Percentiles rank a stretch among this genome's conserved stretches.
These are phyloP conservation scores for Venturia effusa DNA, from an alignment of 2,329 filamentous ascomycete genomes.

Conservation along the genomic window DNA sequence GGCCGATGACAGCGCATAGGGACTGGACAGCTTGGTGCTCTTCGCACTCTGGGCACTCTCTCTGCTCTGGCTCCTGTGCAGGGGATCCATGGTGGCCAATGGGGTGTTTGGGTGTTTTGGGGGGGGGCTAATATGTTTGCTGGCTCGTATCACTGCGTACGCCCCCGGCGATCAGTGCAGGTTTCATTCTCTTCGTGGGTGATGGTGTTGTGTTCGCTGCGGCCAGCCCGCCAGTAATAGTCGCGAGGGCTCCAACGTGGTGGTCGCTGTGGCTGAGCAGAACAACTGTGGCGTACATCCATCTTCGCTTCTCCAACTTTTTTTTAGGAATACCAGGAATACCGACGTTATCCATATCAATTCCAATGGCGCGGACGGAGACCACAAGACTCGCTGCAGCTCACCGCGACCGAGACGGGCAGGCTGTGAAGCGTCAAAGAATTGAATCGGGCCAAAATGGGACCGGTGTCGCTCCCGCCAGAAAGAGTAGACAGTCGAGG, in stretches of 20 bases:
- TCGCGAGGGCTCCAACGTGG: too few relatives aligned
- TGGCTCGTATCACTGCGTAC: background rate
- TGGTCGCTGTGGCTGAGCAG: too few relatives aligned
- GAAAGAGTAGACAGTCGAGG: conserved; percentile 29
- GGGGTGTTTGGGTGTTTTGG: background rate
- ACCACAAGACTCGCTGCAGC: background rate
- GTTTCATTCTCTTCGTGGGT: background rate
- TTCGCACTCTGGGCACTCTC: conserved; percentile 27
- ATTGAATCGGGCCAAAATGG: conserved; percentile 23
- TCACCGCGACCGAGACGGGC: conserved; percentile 24
- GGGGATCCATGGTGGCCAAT: background rate
- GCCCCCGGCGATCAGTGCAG: background rate
- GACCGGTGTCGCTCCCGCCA: background rate
- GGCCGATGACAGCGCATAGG: conserved; percentile 38
- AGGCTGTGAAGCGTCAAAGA: conserved; percentile 69
- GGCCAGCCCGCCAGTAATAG: background rate
- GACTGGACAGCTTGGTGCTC: conserved; percentile 15
- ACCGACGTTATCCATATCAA: background rate
- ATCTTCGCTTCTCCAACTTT: background rate
- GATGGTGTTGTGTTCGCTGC: background rate
- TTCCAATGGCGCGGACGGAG: background rate
- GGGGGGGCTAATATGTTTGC: background rate
- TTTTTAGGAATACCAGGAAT: background rate
- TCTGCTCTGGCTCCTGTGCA: conserved; percentile 16
- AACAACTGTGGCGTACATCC: too few relatives aligned